These are phyloP conservation scores for Verticillium nubilum DNA, from an alignment of 2,329 filamentous ascomycete species.

Conservation along the genomic window DNA sequence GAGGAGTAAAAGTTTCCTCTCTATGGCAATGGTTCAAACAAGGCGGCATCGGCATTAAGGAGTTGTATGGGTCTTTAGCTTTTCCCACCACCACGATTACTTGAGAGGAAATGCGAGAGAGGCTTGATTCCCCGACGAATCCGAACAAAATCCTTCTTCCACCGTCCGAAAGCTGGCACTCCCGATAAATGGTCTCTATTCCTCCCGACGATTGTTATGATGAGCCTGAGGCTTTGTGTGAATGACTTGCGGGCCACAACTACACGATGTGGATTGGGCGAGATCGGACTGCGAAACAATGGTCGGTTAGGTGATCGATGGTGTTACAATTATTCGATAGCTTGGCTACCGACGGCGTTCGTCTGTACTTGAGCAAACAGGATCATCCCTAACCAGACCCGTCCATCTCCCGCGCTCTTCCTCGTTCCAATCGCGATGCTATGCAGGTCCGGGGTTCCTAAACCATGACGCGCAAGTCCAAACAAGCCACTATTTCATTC, in stretches of 20 bases:
- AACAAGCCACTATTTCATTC: constrained; percentile 16
- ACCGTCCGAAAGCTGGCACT: neutral
- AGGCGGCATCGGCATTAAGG: constrained; percentile 38
- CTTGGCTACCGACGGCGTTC: neutral
- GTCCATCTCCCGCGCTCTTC: neutral
- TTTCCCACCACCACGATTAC: constrained; percentile 10
- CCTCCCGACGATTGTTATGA: neutral
- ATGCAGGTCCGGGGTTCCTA: constrained; percentile 27
- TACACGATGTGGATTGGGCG: neutral
- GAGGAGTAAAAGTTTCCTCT: constrained; percentile 51
- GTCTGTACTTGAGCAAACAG: neutral
- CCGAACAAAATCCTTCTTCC: constrained; percentile 7
- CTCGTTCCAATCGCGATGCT: constrained; percentile 8
- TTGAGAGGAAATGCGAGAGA: constrained; percentile 14
- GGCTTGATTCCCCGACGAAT: constrained; percentile 15
- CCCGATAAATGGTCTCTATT: neutral
- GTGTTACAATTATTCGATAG: constrained; percentile 2
- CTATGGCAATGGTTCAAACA: constrained; percentile 35
- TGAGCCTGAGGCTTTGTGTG: neutral
- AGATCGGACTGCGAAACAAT: too few species aligned
- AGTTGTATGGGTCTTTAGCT: constrained; percentile 17
- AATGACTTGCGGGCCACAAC: neutral
- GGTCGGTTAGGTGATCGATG: neutral
- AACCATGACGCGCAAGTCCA: constrained; percentile 19
- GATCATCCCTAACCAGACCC: constrained; percentile 2